Conservation (phyloP, 768 basidiomycete species). For the Pholiota microspora region DNA sequence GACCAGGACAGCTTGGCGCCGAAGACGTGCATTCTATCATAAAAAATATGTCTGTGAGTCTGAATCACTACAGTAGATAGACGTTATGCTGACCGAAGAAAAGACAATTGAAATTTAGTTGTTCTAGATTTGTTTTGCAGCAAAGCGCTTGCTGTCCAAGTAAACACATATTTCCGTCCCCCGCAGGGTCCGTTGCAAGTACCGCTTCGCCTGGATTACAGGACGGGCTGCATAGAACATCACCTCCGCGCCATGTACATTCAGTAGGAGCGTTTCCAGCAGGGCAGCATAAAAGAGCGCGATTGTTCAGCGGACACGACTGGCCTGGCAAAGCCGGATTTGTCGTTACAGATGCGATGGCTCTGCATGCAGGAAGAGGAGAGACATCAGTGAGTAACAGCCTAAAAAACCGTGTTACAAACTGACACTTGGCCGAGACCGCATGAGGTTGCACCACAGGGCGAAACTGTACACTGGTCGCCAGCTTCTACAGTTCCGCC, state of each 20-base stretch:
- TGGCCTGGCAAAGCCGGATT: neutral
- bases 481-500: slow-evolving; percentile 7
- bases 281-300: neutral
- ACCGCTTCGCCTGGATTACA: neutral
- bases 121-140: neutral
- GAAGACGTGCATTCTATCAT: neutral
- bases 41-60: neutral
- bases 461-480: slow-evolving; percentile 9
- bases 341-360: neutral
- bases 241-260: neutral
- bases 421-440: slow-evolving; percentile 2
- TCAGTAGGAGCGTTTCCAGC: neutral
- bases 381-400: too few relatives aligned
- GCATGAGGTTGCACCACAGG: neutral
- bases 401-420: too few relatives aligned
- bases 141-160: slow-evolving; percentile 1
- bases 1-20: neutral
- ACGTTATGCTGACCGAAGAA: neutral
- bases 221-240: neutral
- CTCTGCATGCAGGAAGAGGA: neutral
- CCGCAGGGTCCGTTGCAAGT: neutral
- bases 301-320: neutral
- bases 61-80: too few relatives aligned
- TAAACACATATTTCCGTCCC: neutral
- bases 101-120: neutral